Conservation (phyloP, 345 rosid genomes). For the Crucihimalaya himalaica region DNA sequence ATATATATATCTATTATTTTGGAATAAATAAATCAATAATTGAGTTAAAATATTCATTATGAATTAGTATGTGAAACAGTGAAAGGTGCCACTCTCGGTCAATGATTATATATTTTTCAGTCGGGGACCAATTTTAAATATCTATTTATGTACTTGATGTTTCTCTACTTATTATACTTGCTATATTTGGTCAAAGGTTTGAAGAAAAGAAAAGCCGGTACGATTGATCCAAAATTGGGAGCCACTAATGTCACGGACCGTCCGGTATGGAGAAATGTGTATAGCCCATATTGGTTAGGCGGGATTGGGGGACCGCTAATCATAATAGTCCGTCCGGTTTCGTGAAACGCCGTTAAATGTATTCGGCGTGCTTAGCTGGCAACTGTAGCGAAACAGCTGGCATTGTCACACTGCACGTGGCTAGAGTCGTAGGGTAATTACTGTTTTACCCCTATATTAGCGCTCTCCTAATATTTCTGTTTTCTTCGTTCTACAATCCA, state of each 20-base stretch:
- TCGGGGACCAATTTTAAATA: conserved; percentile 21
- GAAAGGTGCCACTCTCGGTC: conserved; percentile 22
- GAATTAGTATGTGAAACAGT: conserved; percentile 14
- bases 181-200: conserved; percentile 21
- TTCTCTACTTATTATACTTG: conserved; percentile 1
- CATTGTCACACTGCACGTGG: conserved; percentile 42
- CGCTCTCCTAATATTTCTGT: background rate
- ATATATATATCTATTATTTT: too few species aligned
- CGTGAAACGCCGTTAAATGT: conserved; percentile 36
- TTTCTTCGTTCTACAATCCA: background rate
- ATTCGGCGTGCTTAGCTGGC: conserved; percentile 43
- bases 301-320: conserved; percentile 25
- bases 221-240: conserved; percentile 20
- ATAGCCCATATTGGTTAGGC: conserved; percentile 29
- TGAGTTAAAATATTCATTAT: too few species aligned
- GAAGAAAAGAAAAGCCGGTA: conserved; percentile 15
- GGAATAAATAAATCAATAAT: background rate
- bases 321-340: conserved; percentile 4
- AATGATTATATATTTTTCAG: conserved; percentile 12
- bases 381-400: conserved; percentile 41
- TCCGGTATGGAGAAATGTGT: conserved; percentile 27
- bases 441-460: conserved; percentile 7
- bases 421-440: background rate
- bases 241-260: conserved; percentile 27
- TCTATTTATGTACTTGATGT: conserved; percentile 20